phyloP scores from a whole-genome alignment of 163 green algal genomes.

The Volvox carteri region DNA sequence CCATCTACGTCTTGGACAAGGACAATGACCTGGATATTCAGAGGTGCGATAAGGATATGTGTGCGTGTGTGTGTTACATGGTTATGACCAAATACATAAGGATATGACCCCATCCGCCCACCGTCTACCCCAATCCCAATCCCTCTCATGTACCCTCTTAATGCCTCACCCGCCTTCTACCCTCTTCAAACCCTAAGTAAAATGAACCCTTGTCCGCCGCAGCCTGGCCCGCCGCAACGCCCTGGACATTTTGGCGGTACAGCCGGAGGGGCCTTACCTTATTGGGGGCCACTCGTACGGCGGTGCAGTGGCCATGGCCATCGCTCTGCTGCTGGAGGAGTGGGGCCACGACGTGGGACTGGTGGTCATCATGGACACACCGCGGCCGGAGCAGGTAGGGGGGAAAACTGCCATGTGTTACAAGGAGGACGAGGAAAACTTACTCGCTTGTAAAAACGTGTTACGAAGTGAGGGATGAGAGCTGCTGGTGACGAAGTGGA shows the following conservation, averaged over 20 bases:
- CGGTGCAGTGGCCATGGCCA: conserved; percentile 84
- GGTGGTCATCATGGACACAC: conserved; percentile 94
- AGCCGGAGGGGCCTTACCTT: conserved; percentile 89
- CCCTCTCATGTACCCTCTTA: too few relatives aligned
- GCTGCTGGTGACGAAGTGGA: too few relatives aligned
- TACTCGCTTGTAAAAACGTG: too few relatives aligned
- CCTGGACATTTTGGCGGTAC: conserved; percentile 84
- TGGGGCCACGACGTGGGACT: conserved; percentile 88
- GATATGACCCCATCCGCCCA: too few relatives aligned
- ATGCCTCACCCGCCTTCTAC: too few relatives aligned
- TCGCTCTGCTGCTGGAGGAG: conserved; percentile 87
- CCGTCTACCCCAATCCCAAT: too few relatives aligned
- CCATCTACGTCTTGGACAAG: conserved; percentile 95
- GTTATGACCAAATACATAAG: too few relatives aligned
- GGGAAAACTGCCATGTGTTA: too few relatives aligned
- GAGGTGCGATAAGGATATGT: not conserved
- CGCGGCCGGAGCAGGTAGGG: conserved; percentile 79
- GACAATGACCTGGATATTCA: conserved; percentile 91
- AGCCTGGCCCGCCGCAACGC: conserved; percentile 83
- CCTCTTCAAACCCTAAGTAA: too few relatives aligned
- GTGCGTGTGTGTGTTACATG: too few relatives aligned
- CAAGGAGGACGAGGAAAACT: too few relatives aligned
- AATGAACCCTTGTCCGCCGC: not conserved
- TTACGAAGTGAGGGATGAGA: too few relatives aligned
- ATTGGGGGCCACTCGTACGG: conserved; percentile 92